Base-by-base conservation (phyloP, 139 green algal genomes). In the Trebouxia sp. region DNA sequence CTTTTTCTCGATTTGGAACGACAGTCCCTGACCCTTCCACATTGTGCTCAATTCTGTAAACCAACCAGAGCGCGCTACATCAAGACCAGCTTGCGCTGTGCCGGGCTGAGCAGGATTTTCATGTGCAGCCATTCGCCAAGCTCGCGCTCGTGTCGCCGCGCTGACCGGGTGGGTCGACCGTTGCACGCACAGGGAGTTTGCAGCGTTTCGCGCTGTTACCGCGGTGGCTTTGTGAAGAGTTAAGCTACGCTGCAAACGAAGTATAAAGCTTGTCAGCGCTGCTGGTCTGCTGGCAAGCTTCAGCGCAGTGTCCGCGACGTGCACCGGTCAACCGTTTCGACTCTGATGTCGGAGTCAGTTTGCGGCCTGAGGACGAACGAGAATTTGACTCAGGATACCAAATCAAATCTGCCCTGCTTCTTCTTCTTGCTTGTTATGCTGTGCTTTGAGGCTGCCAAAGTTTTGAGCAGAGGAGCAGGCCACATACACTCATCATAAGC, bases 1-100 rank as follows among this genome's bases (percentile, higher is more conserved):
- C 0, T 97, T 85, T 55, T 99, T 90, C 39, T 98, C 89, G 11
- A 98, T 89, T 75, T 98, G 86, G 0, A 99, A 83, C 0, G 91
- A 95, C 48, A 98, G 83, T 20, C 93, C 95, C 80, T 97, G 92
- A 8, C 97, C 97, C n/a, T 96, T 94, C 93, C 94, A 98, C 89
- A 98, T 92, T 0, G 86, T 87, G 69, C 84, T 92, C 9, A 95
- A n/a, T 82, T 98, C 95, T 3, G 88, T 95, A 74, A 96, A 98
- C 96, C 96, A 99, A n/a, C 92, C 93, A 55, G 90, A 87, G 50
- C 91, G 92, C 10, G 66, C 75, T 20, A 86, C 47, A 4, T 69
- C 50, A 69, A 90, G 50, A 39, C 86, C 83, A 22, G 79, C 74
- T 17, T 78, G 66, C 15, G 78, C 41, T n/a, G 83, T 89, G 15